Percentiles rank a stretch among this genome's conserved stretches.
phyloP scores from a whole-genome alignment of 768 basidiomycete genomes.

The Pulveroboletus frians region DNA sequence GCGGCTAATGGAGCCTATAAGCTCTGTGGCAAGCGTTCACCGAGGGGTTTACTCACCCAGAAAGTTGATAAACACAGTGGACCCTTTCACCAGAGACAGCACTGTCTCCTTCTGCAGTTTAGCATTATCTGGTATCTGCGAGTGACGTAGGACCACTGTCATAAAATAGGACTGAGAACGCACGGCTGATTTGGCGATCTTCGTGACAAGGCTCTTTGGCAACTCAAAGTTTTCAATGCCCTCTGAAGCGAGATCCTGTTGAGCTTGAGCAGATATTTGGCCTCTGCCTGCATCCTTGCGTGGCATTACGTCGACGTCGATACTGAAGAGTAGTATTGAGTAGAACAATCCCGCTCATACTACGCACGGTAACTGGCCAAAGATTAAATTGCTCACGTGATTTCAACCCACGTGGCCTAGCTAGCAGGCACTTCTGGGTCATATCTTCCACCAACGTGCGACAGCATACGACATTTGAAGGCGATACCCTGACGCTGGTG shows the following conservation, averaged over 20 bases:
- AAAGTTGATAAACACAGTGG: constrained; percentile 94
- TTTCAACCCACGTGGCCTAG: too few relatives aligned
- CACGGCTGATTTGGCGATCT: constrained; percentile 82
- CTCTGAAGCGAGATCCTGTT: constrained; percentile 75
- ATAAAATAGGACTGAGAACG: constrained; percentile 22
- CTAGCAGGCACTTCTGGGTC: too few relatives aligned
- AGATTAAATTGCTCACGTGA: constrained; percentile 7
- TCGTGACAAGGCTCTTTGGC: constrained; percentile 76
- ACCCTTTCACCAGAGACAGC: constrained; percentile 76
- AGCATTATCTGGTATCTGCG: constrained; percentile 73
- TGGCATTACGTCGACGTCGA: constrained; percentile 45
- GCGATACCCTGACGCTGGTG: not conserved
- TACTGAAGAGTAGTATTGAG: not conserved
- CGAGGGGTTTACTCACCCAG: constrained; percentile 49
- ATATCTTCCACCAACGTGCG: too few relatives aligned
- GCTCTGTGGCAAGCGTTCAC: not conserved
- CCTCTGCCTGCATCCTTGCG: constrained; percentile 57
- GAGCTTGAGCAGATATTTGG: constrained; percentile 63
- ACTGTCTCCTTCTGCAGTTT: constrained; percentile 91
- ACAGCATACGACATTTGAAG: not conserved
- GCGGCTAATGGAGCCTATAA: constrained; percentile 33
- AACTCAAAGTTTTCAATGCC: constrained; percentile 89
- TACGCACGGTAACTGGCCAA: too few relatives aligned
- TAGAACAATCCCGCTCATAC: too few relatives aligned
- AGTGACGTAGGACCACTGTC: not conserved